phyloP scores from a whole-genome alignment of 768 basidiomycete genomes.

The Amanita phalloides region DNA sequence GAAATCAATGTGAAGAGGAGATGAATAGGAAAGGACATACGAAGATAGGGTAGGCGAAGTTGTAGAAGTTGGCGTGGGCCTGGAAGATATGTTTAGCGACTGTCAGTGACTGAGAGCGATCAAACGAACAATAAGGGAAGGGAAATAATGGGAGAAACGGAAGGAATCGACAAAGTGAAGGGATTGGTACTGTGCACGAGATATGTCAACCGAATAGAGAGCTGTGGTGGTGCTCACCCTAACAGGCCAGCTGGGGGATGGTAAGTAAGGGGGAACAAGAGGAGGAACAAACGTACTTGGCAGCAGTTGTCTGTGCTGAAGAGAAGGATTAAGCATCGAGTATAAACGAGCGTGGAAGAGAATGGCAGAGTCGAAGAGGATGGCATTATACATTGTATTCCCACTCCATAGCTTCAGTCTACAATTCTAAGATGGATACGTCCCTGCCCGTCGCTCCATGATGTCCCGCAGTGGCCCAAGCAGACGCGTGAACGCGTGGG shows the following conservation, averaged over 20 bases:
- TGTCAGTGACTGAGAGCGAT: not conserved
- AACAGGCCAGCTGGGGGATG: not conserved
- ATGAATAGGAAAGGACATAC: conserved; percentile 1
- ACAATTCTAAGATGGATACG: conserved; percentile 44
- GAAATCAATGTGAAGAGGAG: not conserved
- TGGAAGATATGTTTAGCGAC: not conserved
- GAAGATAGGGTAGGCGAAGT: not conserved
- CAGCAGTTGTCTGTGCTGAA: conserved; percentile 1
- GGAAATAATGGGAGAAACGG: not conserved
- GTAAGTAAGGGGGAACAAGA: not conserved
- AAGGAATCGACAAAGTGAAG: not conserved
- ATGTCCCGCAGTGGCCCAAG: conserved; percentile 88
- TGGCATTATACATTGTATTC: not conserved
- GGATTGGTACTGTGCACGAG: not conserved
- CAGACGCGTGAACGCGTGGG: conserved; percentile 86
- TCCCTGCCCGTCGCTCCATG: conserved; percentile 82
- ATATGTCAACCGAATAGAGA: not conserved
- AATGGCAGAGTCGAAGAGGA: not conserved
- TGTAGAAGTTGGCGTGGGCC: not conserved
- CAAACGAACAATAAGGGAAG: not conserved
- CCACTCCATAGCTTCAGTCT: conserved; percentile 6
- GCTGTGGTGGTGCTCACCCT: not conserved
- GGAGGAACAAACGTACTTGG: not conserved
- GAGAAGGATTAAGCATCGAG: not conserved
- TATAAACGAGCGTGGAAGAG: conserved; percentile 1